These are phyloP conservation scores for Aspergillus hiratsukae DNA, from an alignment of 2,329 filamentous ascomycete genomes.

Conservation along the genomic window DNA sequence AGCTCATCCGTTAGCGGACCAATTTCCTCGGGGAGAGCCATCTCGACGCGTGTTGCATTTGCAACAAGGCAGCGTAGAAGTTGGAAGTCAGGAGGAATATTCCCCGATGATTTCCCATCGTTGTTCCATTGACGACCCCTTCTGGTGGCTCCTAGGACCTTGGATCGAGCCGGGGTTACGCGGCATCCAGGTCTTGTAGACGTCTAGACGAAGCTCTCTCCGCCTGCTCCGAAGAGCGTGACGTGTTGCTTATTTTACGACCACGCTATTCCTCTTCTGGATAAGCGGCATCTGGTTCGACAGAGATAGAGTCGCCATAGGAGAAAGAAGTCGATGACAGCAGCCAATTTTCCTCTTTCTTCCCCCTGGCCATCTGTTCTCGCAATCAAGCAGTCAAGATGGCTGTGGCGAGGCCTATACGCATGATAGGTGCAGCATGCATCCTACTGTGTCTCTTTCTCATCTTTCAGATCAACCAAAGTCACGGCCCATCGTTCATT, in stretches of 20 bases:
- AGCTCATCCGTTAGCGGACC: slow-evolving; percentile 66
- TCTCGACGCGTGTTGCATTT: slow-evolving; percentile 31
- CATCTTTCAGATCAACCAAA: slow-evolving; percentile 67
- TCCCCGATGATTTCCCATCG: background rate
- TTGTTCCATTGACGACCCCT: background rate
- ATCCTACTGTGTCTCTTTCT: slow-evolving; percentile 73
- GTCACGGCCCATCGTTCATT: slow-evolving; percentile 35
- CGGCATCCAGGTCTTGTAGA: slow-evolving; percentile 1
- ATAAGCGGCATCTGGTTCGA: slow-evolving; percentile 17
- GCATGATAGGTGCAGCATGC: slow-evolving; percentile 68
- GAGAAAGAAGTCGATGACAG: background rate
- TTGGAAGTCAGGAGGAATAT: background rate
- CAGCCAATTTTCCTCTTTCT: slow-evolving; percentile 4
- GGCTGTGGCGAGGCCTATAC: slow-evolving; percentile 80
- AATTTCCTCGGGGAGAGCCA: slow-evolving; percentile 67
- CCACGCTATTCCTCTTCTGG: slow-evolving; percentile 23
- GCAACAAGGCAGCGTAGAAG: background rate
- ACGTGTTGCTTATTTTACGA: slow-evolving; percentile 9
- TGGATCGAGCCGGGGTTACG: slow-evolving; percentile 4
- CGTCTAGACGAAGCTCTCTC: background rate
- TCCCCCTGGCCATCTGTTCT: slow-evolving; percentile 4
- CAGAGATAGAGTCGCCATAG: background rate
- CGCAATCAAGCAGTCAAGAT: slow-evolving; percentile 47
- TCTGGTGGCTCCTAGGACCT: background rate
- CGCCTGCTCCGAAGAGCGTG: background rate